Evolutionary conservation across 306 rosid species (phyloP).

Genomic region (Ochetophila trinervis): DNA sequence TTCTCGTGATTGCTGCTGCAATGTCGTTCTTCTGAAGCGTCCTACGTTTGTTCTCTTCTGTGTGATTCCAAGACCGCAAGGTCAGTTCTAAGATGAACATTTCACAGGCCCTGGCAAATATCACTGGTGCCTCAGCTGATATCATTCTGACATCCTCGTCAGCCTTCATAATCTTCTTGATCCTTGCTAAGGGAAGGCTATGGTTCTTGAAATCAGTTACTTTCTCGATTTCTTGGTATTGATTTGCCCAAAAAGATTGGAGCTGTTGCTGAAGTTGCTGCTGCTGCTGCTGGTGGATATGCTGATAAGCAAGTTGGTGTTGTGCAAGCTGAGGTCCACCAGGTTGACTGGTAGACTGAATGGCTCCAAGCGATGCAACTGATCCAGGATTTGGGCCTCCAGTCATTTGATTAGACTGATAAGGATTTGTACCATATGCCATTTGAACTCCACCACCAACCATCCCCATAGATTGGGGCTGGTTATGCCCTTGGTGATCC

Average conservation of each 20-base stretch:
- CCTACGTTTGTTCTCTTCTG: slow-evolving; percentile 68
- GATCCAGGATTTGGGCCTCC: slow-evolving; percentile 30
- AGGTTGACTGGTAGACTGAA: slow-evolving; percentile 46
- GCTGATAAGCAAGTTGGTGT: slow-evolving; percentile 63
- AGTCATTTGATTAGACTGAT: slow-evolving; percentile 35
- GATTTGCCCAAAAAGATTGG: slow-evolving; percentile 53
- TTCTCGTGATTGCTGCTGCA: slow-evolving; percentile 71
- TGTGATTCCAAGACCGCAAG: slow-evolving; percentile 70
- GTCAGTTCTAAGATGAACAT: slow-evolving; percentile 72
- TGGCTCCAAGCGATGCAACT: slow-evolving; percentile 30
- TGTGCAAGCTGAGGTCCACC: slow-evolving; percentile 51
- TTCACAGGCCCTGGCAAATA: slow-evolving; percentile 70
- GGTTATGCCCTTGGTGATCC: slow-evolving; percentile 45
- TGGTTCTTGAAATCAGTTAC: slow-evolving; percentile 72
- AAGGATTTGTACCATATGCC: slow-evolving; percentile 38
- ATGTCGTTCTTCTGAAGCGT: slow-evolving; percentile 70
- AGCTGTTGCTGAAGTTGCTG: slow-evolving; percentile 60
- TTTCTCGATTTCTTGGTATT: slow-evolving; percentile 55
- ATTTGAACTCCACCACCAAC: slow-evolving; percentile 38
- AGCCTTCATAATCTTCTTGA: slow-evolving; percentile 75
- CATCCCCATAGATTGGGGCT: slow-evolving; percentile 38
- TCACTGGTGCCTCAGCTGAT: slow-evolving; percentile 70
- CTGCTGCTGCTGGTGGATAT: slow-evolving; percentile 49
- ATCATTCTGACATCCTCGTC: slow-evolving; percentile 77
- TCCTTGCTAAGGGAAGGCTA: slow-evolving; percentile 72